Evolutionary conservation across 2,329 filamentous ascomycete species (phyloP).

Genomic region (Ophiostoma himal-ulmi): DNA sequence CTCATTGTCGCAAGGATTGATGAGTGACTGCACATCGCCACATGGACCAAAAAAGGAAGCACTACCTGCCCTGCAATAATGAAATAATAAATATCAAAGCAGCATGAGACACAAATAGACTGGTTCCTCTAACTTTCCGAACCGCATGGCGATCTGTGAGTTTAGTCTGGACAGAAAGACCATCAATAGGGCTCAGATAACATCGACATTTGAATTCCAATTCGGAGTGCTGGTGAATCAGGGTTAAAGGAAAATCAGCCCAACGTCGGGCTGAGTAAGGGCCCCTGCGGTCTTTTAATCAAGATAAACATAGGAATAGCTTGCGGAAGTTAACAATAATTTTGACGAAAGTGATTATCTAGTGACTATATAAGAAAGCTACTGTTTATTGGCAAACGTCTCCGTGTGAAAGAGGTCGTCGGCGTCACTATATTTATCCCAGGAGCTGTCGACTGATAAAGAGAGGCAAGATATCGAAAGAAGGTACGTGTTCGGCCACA

Average conservation of each 20-base stretch:
- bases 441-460: background rate
- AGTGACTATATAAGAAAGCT: background rate
- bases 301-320: background rate
- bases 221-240: background rate
- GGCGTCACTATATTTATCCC: background rate
- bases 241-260: background rate
- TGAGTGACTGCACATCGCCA: too few species aligned
- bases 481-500: background rate
- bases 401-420: background rate
- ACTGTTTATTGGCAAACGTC: background rate
- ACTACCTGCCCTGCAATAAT: too few species aligned
- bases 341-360: background rate
- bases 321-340: background rate
- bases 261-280: background rate
- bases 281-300: background rate
- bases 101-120: background rate
- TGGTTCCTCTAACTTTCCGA: background rate
- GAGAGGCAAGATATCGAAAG: background rate
- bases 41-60: too few species aligned
- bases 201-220: background rate
- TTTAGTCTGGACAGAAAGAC: background rate
- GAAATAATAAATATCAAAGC: too few species aligned
- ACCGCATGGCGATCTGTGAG: background rate
- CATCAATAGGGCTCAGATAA: too few species aligned
- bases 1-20: too few species aligned